Evolutionary conservation across 371 early-diverging fungal species (phyloP).

Genomic region (Mortierella sp.): DNA sequence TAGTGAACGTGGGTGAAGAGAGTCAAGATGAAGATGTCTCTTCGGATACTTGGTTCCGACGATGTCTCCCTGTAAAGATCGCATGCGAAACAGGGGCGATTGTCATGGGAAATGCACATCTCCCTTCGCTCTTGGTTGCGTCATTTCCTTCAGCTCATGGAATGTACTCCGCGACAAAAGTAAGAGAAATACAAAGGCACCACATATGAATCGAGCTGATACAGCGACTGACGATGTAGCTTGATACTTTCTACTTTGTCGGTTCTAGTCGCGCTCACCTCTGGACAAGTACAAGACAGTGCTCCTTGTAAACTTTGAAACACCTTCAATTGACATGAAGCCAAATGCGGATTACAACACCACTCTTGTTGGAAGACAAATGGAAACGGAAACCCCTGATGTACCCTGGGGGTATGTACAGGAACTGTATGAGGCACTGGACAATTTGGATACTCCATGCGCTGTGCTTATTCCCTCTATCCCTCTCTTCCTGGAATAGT

Average conservation of each 20-base stretch:
- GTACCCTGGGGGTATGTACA: slow-evolving; percentile 31
- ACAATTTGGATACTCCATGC: too few species aligned
- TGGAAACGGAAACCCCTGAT: slow-evolving; percentile 26
- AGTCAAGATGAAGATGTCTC: slow-evolving; percentile 21
- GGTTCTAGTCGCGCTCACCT: slow-evolving; percentile 59
- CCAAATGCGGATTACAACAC: slow-evolving; percentile 75
- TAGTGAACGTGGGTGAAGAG: slow-evolving; percentile 37
- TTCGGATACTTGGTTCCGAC: slow-evolving; percentile 61
- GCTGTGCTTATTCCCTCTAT: too few species aligned
- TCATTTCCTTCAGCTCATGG: slow-evolving; percentile 73
- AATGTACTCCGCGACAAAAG: slow-evolving; percentile 66
- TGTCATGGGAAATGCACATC: slow-evolving; percentile 79
- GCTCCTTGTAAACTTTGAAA: slow-evolving; percentile 62
- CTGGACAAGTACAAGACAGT: slow-evolving; percentile 72
- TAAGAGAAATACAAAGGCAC: slow-evolving; percentile 5
- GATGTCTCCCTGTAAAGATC: slow-evolving; percentile 77
- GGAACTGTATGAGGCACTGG: too few species aligned
- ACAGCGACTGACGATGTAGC: too few species aligned
- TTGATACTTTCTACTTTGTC: too few species aligned
- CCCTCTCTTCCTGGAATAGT: too few species aligned
- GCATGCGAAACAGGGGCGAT: slow-evolving; percentile 77
- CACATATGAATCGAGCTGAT: neutral
- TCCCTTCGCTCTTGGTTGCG: slow-evolving; percentile 71
- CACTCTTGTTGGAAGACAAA: slow-evolving; percentile 30
- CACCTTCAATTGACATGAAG: slow-evolving; percentile 66